Percentiles rank a stretch among this genome's conserved stretches.
These are phyloP conservation scores for Fusarium albidum DNA, from an alignment of 2,329 filamentous ascomycete species.

Conservation along the genomic window DNA sequence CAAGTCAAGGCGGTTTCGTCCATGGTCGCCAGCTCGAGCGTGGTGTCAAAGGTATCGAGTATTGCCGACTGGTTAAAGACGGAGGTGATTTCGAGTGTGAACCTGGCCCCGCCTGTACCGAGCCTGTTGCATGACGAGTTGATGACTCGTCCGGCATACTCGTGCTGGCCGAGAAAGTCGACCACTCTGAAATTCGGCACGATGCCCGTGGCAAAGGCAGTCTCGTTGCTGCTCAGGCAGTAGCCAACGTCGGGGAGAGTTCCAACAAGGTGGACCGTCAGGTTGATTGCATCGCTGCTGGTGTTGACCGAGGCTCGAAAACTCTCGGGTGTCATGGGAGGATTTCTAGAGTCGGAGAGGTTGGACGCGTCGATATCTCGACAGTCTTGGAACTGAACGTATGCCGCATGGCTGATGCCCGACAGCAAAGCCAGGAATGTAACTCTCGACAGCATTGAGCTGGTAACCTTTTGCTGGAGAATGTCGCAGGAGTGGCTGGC, in stretches of 20 bases:
- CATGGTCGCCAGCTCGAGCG: neutral
- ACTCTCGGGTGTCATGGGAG: slow-evolving; percentile 13
- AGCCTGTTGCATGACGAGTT: slow-evolving; percentile 14
- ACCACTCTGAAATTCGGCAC: neutral
- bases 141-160: slow-evolving; percentile 2
- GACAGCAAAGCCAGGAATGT: neutral
- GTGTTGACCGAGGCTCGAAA: slow-evolving; percentile 4
- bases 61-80: slow-evolving; percentile 12
- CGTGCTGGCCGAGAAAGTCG: neutral
- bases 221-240: neutral
- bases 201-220: neutral
- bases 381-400: slow-evolving; percentile 25
- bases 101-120: neutral
- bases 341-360: neutral
- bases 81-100: slow-evolving; percentile 3
- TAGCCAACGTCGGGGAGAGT: slow-evolving; percentile 3
- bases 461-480: no score
- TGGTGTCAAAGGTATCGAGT: slow-evolving; percentile 18
- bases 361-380: neutral
- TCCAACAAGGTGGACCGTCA: slow-evolving; percentile 3
- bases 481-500: no score
- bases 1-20: slow-evolving; percentile 2
- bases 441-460: slow-evolving; percentile 14
- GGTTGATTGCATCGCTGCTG: neutral
- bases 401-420: slow-evolving; percentile 11